Percentiles rank a stretch among this genome's conserved stretches.
phyloP scores from a whole-genome alignment of 2,329 filamentous ascomycete species.

The Cytospora piceicola region DNA sequence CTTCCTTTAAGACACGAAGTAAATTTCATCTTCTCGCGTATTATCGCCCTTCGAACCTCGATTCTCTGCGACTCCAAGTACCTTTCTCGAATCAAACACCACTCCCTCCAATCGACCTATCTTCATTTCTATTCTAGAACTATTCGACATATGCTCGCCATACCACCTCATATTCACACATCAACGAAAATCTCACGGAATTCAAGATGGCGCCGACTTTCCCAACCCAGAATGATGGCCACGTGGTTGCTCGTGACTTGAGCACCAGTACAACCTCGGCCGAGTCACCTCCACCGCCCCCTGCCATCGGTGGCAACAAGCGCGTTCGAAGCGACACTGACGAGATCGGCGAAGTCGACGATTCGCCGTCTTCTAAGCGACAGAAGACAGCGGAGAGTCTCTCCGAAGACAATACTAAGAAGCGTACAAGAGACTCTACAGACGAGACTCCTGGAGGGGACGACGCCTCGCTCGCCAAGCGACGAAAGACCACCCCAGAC shows the following conservation, averaged over 20 bases:
- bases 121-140: too few relatives aligned
- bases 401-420: not conserved
- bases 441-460: not conserved
- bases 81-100: too few relatives aligned
- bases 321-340: too few relatives aligned
- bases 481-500: not conserved
- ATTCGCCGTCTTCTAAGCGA: not conserved
- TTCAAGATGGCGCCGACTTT: not conserved
- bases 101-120: too few relatives aligned
- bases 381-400: not conserved
- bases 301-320: too few relatives aligned
- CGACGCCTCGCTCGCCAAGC: not conserved
- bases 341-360: not conserved
- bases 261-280: too few relatives aligned
- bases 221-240: not conserved
- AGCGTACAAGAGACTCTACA: not conserved
- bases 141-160: not conserved
- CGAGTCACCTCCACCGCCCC: too few relatives aligned
- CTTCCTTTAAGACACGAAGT: too few relatives aligned
- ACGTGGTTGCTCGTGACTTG: not conserved
- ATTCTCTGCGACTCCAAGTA: too few relatives aligned
- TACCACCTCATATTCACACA: not conserved
- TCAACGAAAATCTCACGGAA: not conserved
- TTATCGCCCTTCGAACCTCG: too few relatives aligned
- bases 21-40: too few relatives aligned